Evolutionary conservation across 495 filamentous ascomycete species (phyloP), one percentile per base, ranked within the genome.

Genomic region (Aspergillus incahuasiensis): DNA sequence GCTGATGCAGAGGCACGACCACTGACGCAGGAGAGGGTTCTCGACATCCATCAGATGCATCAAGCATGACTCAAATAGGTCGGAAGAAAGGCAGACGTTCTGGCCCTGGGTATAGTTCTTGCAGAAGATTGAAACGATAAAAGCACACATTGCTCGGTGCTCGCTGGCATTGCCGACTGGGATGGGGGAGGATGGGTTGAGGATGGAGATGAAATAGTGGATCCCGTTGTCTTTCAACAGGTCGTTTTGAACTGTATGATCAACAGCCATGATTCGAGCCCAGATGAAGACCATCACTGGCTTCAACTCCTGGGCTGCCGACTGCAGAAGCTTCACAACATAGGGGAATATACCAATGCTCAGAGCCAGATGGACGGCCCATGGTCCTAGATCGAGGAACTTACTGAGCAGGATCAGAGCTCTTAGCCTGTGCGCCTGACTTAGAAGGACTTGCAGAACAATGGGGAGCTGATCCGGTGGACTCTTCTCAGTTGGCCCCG

Each of bases 251-350:
- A 94, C 95, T 9, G 87, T 88, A 55, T 91, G 83, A 61, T 97
- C 94, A 18, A 99, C 95, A 38, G 94, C 94, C 59, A 99, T 85
- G 35, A 99, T 92, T 48, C 94, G 82, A 11, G 95, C 91, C 94
- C 94, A 99, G 57, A 99, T 99, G 71, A 97, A 99, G 18, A 99
- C 91, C 92, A 99, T 97, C 22, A 97, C 92, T 0, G 94, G 92
- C 64, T 97, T 97, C 47, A 99, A 74, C 67, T 99, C 94, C 44
- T 89, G 81, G 0, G 94, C 94, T 44, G 92, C 91, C 7, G 95
- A 97, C 64, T 97, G 95, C 21, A 99, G 77, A 34, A 99, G 78
- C 67, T 97, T 97, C 16, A 97, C 77, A 6, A 99, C 94, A 60
- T 99, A 99, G 0, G 94, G 94, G 70, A 99, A 99, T 46, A 99